A percentile compares a stretch with the other conserved stretches of the same genome.
Evolutionary conservation across 2,329 filamentous ascomycete species (phyloP).

Genomic region (Pseudogymnoascus sp.): DNA sequence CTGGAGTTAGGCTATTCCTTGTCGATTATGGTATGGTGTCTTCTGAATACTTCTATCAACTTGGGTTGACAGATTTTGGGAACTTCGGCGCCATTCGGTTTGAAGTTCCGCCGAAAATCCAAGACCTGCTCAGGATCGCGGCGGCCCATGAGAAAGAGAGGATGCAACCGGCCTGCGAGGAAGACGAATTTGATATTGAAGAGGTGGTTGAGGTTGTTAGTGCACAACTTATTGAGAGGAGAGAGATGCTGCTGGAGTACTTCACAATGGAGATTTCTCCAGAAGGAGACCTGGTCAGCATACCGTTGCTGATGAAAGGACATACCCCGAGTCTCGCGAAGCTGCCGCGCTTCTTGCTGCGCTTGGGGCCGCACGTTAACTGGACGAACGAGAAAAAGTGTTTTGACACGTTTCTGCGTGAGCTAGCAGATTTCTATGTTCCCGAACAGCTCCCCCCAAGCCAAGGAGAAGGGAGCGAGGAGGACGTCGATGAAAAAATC

Average conservation of each 20-base stretch:
- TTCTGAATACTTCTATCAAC: constrained; percentile 90
- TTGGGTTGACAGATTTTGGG: constrained; percentile 88
- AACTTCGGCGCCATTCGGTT: constrained; percentile 87
- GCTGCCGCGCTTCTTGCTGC: constrained; percentile 78
- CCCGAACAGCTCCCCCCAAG: constrained; percentile 70
- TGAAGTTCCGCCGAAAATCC: constrained; percentile 64
- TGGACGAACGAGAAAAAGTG: constrained; percentile 82
- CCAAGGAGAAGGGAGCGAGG: constrained; percentile 32
- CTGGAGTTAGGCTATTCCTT: constrained; percentile 83
- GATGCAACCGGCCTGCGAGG: constrained; percentile 23
- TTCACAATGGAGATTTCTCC: constrained; percentile 79
- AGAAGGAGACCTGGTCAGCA: constrained; percentile 65
- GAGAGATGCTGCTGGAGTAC: constrained; percentile 87
- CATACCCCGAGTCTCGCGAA: constrained; percentile 83
- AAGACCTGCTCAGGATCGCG: constrained; percentile 64
- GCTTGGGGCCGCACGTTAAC: constrained; percentile 78
- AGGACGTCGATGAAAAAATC: constrained; percentile 41
- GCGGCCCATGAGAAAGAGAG: constrained; percentile 61
- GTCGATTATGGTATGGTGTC: constrained; percentile 85
- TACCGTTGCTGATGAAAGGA: constrained; percentile 81
- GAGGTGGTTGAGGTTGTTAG: constrained; percentile 60
- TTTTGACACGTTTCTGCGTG: constrained; percentile 75
- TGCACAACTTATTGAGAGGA: constrained; percentile 62
- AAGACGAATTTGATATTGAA: constrained; percentile 56
- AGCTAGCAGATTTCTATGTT: constrained; percentile 84